These are phyloP conservation scores for Apiospora sp. DNA, from an alignment of 2,329 filamentous ascomycete species.

Conservation along the genomic window DNA sequence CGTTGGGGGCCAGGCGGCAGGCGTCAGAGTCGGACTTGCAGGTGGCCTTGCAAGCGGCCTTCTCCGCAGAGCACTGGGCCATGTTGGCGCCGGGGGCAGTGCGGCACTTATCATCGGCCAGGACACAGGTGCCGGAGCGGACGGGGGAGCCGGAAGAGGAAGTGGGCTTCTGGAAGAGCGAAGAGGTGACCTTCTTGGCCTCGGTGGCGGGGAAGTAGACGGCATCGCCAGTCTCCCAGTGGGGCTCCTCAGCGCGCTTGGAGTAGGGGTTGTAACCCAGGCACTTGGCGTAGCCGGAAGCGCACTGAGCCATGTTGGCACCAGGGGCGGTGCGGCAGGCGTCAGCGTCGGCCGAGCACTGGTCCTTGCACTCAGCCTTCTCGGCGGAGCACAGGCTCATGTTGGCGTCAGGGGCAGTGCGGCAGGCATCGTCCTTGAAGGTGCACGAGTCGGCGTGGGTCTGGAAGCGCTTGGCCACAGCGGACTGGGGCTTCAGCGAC, in stretches of 20 bases:
- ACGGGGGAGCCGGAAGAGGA: background rate
- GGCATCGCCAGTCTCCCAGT: background rate
- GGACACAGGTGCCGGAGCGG: background rate
- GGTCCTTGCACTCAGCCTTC: constrained; percentile 21
- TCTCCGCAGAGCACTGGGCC: background rate
- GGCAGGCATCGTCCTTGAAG: constrained; percentile 11
- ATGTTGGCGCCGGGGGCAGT: background rate
- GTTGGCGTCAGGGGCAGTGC: constrained; percentile 20
- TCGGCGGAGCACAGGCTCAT: background rate
- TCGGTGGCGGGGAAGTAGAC: constrained; percentile 8
- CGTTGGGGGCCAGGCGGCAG: background rate
- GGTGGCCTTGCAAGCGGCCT: background rate
- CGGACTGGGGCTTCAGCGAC: constrained; percentile 18
- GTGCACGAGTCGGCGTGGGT: background rate
- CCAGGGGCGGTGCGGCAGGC: background rate
- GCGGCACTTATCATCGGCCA: background rate
- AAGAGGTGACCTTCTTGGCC: background rate
- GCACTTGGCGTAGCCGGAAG: constrained; percentile 2
- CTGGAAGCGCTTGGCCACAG: background rate
- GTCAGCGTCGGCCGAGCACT: background rate
- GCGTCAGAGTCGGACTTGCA: background rate
- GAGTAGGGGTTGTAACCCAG: constrained; percentile 23
- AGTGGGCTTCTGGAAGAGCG: background rate
- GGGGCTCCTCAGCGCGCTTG: constrained; percentile 11
- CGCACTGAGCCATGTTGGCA: background rate